Percentiles rank a stretch among this genome's conserved stretches.
Evolutionary conservation across 805 yeast genomes (phyloP).

Genomic region (Vanderwaltozyma tropicalis): DNA sequence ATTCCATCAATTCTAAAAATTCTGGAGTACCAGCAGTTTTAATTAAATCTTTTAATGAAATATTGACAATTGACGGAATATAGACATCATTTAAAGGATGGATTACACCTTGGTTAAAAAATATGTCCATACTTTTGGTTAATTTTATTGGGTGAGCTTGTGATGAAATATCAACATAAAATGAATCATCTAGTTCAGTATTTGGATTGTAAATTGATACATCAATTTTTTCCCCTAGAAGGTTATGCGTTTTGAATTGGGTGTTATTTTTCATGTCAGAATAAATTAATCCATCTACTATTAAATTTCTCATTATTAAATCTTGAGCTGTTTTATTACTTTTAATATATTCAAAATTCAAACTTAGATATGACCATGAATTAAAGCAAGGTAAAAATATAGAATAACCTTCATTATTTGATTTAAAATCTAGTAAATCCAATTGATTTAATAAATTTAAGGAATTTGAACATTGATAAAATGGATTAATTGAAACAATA

Average conservation of each 20-base stretch:
- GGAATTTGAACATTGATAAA: conserved; percentile 54
- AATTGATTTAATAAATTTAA: conserved; percentile 45
- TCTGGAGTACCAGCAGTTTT: conserved; percentile 39
- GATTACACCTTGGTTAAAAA: conserved; percentile 77
- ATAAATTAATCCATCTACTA: conserved; percentile 57
- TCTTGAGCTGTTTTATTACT: conserved; percentile 41
- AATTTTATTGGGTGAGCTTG: conserved; percentile 16
- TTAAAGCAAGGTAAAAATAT: conserved; percentile 66
- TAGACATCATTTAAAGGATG: conserved; percentile 53
- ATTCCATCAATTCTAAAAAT: conserved; percentile 38
- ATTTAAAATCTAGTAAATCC: conserved; percentile 41
- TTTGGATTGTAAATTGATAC: not conserved
- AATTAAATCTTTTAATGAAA: conserved; percentile 48
- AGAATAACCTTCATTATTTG: conserved; percentile 58
- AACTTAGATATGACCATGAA: conserved; percentile 57
- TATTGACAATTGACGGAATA: conserved; percentile 46
- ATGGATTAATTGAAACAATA: conserved; percentile 53
- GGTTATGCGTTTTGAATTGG: conserved; percentile 4
- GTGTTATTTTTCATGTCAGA: conserved; percentile 41
- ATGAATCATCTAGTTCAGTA: not conserved
- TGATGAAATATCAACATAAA: conserved; percentile 7
- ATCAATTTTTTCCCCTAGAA: not conserved
- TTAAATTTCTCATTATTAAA: conserved; percentile 44
- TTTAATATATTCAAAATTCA: conserved; percentile 50
- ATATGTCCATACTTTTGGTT: conserved; percentile 44